phyloP scores from a whole-genome alignment of 2,329 filamentous ascomycete species.

The Stagonosporopsis cucurbitacearum region DNA sequence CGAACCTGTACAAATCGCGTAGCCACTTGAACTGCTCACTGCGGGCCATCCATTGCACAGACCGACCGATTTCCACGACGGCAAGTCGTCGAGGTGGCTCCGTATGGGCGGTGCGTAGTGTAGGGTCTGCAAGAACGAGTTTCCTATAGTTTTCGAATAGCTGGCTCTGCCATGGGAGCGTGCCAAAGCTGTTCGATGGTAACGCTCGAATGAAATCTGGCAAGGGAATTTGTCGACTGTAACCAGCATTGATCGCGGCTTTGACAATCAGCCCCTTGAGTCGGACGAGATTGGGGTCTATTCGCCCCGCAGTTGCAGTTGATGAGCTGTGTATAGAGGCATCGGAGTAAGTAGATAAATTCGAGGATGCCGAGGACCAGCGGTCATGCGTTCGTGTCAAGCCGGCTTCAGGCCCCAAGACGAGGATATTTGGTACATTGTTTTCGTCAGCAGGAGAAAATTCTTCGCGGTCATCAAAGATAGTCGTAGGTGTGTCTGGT shows the following conservation, averaged over 20 bases:
- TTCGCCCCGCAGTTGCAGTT: constrained; percentile 70
- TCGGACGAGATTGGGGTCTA: constrained; percentile 78
- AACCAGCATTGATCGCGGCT: constrained; percentile 85
- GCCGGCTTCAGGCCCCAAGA: constrained; percentile 74
- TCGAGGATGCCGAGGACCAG: constrained; percentile 80
- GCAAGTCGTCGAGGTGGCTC: constrained; percentile 67
- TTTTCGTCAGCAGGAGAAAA: constrained; percentile 77
- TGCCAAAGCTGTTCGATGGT: constrained; percentile 79
- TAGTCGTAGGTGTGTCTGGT: constrained; percentile 92
- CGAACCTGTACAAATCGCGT: constrained; percentile 79
- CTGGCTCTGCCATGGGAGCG: constrained; percentile 70
- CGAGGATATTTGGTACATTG: constrained; percentile 83
- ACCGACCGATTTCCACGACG: constrained; percentile 79
- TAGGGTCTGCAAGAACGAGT: constrained; percentile 75
- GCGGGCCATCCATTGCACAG: constrained; percentile 76
- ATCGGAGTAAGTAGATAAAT: constrained; percentile 80
- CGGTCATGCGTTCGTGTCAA: constrained; percentile 62
- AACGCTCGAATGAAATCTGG: constrained; percentile 79
- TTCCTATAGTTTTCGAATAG: constrained; percentile 82
- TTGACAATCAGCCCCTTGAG: constrained; percentile 82
- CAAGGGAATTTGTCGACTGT: constrained; percentile 68
- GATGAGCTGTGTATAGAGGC: constrained; percentile 69
- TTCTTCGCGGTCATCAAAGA: constrained; percentile 84
- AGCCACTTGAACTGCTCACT: constrained; percentile 79
- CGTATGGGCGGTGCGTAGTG: constrained; percentile 57